A percentile compares a stretch with the other conserved stretches of the same genome.
These are phyloP conservation scores for Paramecium sonneborni DNA, from an alignment of 73 alveolate species.

Conservation along the genomic window DNA sequence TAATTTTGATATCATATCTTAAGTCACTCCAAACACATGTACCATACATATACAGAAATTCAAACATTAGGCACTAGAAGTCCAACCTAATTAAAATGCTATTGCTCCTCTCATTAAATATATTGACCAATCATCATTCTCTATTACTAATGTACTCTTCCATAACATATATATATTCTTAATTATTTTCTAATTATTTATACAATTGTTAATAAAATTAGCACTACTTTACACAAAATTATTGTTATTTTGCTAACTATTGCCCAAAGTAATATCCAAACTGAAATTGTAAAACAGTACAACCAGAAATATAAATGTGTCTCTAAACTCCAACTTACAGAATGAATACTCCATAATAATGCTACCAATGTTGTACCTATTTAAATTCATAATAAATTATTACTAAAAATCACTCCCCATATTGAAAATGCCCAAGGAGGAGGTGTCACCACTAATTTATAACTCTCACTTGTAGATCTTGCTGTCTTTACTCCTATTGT, in stretches of 20 bases:
- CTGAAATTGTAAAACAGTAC: background rate
- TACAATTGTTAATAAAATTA: background rate
- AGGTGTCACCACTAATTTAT: slow-evolving; percentile 1
- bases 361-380: slow-evolving; percentile 26
- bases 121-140: background rate
- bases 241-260: background rate
- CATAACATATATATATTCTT: background rate
- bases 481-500: slow-evolving; percentile 40
- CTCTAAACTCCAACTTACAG: slow-evolving; percentile 13
- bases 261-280: background rate
- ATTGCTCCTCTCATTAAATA: slow-evolving; percentile 9
- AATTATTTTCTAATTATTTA: background rate
- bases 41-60: slow-evolving; percentile 27
- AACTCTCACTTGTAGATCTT: background rate
- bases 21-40: background rate
- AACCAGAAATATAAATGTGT: slow-evolving; percentile 23
- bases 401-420: slow-evolving; percentile 49
- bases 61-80: background rate
- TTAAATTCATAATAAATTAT: background rate
- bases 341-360: background rate
- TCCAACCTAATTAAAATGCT: slow-evolving; percentile 17
- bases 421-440: slow-evolving; percentile 55
- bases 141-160: background rate
- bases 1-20: background rate
- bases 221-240: background rate